Evolutionary conservation across 2,329 filamentous ascomycete genomes (phyloP).

Genomic region (Neonectria magnoliae): DNA sequence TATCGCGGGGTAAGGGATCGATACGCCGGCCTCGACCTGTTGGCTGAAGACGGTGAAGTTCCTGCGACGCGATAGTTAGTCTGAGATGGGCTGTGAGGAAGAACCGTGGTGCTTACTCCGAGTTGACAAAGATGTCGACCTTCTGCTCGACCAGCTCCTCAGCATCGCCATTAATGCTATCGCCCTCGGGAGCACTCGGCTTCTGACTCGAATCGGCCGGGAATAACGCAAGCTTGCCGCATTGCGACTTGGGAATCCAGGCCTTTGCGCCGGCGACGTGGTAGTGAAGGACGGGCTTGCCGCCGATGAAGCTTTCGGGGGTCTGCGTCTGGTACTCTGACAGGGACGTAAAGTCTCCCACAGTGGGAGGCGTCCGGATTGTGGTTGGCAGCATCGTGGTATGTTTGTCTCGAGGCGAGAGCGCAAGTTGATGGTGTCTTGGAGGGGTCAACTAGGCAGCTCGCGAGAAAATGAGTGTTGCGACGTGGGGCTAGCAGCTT

Average conservation of each 20-base stretch:
- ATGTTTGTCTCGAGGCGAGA: neutral
- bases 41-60: conserved; percentile 71
- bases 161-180: conserved; percentile 44
- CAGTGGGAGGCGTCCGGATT: conserved; percentile 65
- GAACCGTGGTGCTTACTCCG: conserved; percentile 56
- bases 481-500: conserved; percentile 30
- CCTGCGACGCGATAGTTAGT: conserved; percentile 33
- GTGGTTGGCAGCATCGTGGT: conserved; percentile 59
- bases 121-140: conserved; percentile 68
- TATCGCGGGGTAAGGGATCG: conserved; percentile 79
- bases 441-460: conserved; percentile 36
- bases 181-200: conserved; percentile 37
- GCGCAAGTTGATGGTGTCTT: conserved; percentile 20
- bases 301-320: conserved; percentile 75
- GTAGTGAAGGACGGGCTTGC: conserved; percentile 76
- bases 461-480: conserved; percentile 34
- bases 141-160: conserved; percentile 55
- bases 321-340: conserved; percentile 77
- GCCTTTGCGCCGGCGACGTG: conserved; percentile 67
- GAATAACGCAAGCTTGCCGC: conserved; percentile 65
- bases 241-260: conserved; percentile 65
- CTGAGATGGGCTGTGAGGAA: neutral
- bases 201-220: conserved; percentile 50
- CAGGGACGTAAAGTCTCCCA: conserved; percentile 70
- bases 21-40: conserved; percentile 66